phyloP scores from a whole-genome alignment of 2,329 filamentous ascomycete genomes.

The Nothopassalora personata region DNA sequence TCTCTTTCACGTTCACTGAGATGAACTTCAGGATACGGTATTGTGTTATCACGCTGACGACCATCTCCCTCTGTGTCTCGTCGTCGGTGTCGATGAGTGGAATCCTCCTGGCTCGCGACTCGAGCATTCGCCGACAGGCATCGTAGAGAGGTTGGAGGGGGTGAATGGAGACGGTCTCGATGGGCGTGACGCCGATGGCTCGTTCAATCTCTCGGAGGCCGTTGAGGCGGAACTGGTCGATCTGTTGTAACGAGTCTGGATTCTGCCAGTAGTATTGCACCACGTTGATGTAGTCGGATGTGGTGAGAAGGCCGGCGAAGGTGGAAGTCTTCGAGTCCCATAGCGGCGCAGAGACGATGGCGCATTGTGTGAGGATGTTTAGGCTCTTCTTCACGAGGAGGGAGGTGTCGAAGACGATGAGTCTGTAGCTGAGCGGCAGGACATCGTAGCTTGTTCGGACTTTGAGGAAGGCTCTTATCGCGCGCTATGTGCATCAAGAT shows the following conservation, averaged over 20 bases:
- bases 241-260: conserved; percentile 78
- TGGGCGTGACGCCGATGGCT: conserved; percentile 80
- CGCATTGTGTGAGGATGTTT: conserved; percentile 92
- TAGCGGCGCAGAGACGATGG: conserved; percentile 92
- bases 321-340: conserved; percentile 93
- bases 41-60: conserved; percentile 95
- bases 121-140: conserved; percentile 88
- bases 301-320: conserved; percentile 90
- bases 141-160: conserved; percentile 88
- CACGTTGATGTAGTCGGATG: conserved; percentile 96
- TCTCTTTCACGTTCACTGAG: conserved; percentile 87
- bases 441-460: conserved; percentile 97
- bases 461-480: conserved; percentile 92
- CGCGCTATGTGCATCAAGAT: conserved; percentile 55
- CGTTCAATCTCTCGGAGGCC: conserved; percentile 94
- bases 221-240: conserved; percentile 89
- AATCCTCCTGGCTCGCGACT: conserved; percentile 86
- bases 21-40: conserved; percentile 99
- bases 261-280: conserved; percentile 99
- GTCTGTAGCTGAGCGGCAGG: conserved; percentile 86
- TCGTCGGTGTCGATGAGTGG: conserved; percentile 90
- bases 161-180: conserved; percentile 94
- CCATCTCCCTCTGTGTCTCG: conserved; percentile 85
- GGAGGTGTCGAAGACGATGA: conserved; percentile 92
- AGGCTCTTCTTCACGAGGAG: conserved; percentile 95